Conservation (phyloP, 2,329 filamentous ascomycete genomes). For the Fusarium odoratissimum region DNA sequence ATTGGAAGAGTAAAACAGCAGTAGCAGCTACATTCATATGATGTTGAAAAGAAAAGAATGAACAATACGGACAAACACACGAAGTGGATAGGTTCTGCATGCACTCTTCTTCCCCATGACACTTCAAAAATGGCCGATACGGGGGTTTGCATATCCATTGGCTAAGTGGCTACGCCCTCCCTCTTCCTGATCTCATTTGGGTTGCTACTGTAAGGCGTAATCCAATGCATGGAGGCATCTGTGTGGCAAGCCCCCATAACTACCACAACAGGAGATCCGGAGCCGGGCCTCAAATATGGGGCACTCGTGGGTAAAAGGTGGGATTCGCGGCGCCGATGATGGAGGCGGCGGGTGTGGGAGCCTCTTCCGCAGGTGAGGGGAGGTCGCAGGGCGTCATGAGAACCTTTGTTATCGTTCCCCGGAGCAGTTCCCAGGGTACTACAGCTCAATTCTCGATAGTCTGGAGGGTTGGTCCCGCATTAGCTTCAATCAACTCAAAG, state of each 20-base stretch:
- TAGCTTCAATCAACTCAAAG: slow-evolving; percentile 23
- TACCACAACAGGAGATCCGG: slow-evolving; percentile 23
- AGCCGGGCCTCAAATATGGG: slow-evolving; percentile 44
- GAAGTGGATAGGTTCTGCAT: slow-evolving; percentile 20
- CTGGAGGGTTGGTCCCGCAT: slow-evolving; percentile 12
- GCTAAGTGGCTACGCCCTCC: slow-evolving; percentile 9
- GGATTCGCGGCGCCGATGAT: slow-evolving; percentile 28
- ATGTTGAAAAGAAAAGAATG: slow-evolving; percentile 14
- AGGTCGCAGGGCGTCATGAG: slow-evolving; percentile 6
- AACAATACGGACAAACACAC: slow-evolving; percentile 3
- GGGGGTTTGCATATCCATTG: slow-evolving; percentile 29
- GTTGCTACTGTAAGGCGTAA: neutral
- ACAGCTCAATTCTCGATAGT: slow-evolving; percentile 23
- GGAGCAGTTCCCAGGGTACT: slow-evolving; percentile 4
- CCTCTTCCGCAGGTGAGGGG: slow-evolving; percentile 7
- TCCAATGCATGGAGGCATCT: neutral
- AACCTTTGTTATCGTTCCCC: slow-evolving; percentile 20
- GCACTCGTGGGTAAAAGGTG: slow-evolving; percentile 18
- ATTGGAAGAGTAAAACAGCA: neutral
- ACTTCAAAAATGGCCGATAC: slow-evolving; percentile 12
- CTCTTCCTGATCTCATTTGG: neutral
- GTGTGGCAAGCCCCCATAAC: neutral
- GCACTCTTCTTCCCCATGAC: slow-evolving; percentile 25
- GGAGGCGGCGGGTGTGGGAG: slow-evolving; percentile 30
- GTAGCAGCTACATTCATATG: neutral